Percentiles rank a stretch among this genome's conserved stretches.
Conservation (phyloP, 345 rosid species). For the Lagerstroemia speciosa region DNA sequence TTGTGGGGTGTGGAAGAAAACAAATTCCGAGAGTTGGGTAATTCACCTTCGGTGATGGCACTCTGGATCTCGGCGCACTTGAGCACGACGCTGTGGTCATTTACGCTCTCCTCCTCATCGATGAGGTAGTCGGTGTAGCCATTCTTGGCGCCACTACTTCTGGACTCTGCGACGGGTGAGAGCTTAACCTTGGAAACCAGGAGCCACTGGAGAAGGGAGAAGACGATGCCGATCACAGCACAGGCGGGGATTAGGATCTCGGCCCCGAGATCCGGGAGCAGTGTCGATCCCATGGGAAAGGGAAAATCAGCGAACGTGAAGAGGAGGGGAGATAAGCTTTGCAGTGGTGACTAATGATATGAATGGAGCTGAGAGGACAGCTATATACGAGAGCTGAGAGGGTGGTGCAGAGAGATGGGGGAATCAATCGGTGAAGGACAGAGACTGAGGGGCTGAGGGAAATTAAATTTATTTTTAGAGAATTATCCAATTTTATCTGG, state of each 20-base stretch:
- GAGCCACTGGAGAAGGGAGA: slow-evolving; percentile 66
- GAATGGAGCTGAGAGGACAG: no score
- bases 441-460: no score
- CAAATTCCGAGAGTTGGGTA: background rate
- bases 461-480: no score
- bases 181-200: slow-evolving; percentile 67
- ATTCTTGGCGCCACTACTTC: slow-evolving; percentile 26
- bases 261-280: slow-evolving; percentile 63
- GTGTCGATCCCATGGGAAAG: slow-evolving; percentile 29
- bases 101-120: slow-evolving; percentile 85
- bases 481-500: no score
- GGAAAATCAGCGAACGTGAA: background rate
- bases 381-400: no score
- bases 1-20: no score
- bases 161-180: slow-evolving; percentile 18
- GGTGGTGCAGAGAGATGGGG: no score
- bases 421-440: no score
- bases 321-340: no score
- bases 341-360: no score
- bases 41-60: slow-evolving; percentile 70
- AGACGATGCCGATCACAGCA: slow-evolving; percentile 69
- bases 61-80: slow-evolving; percentile 88
- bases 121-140: slow-evolving; percentile 62
- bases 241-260: slow-evolving; percentile 77
- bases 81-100: slow-evolving; percentile 64